Evolutionary conservation across 352 stramenopile species (phyloP), one percentile per base, ranked within the genome.

Genomic region (Globisporangium viniferum): DNA sequence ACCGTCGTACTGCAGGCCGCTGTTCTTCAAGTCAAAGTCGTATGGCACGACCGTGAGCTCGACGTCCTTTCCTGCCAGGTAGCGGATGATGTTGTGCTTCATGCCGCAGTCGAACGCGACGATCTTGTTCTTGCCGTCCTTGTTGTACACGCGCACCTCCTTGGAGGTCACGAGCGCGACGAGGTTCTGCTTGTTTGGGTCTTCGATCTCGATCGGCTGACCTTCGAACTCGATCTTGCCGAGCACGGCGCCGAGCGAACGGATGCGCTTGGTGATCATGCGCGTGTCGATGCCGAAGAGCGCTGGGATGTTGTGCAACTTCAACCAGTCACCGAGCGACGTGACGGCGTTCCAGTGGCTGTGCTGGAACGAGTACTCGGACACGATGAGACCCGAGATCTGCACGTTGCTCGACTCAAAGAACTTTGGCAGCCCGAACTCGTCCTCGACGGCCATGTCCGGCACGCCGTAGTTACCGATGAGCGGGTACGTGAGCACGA

Each of bases 81-180:
- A 94, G 29, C 97, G 94, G 70, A 99, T 98, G 75, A 99, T 99
- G 80, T 99, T 99, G 87, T 97, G 98, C 82, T 99, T 99, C 79
- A 99, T 99, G 67, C 98, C 97, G 76, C 96, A 99, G 76, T 99
- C 97, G 51, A 98, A 90, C 7, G 96, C 97, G 56, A 99, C 76
- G 56, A 99, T 96, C 73, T 98, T 98, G 56, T 96, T 75, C 33
- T 83, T 76, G 69, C 98, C 98, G 36, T 94, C 97, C 71, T 97
- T 95, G 69, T 97, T 97, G 76, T 97, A 99, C 35, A 95, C 89
- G 12, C 84, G 81, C 36, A 94, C 72, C 33, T 94, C 81, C 78
- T 98, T 99, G 9, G 87, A 96, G 53, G 93, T 98, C 33, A 99
- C 97, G 73, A 98, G 95, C 10, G 86, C 81, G 2, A 98, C 97